Percentiles rank a stretch among this genome's conserved stretches.
phyloP scores from a whole-genome alignment of 805 yeast genomes.

The Candida maris region DNA sequence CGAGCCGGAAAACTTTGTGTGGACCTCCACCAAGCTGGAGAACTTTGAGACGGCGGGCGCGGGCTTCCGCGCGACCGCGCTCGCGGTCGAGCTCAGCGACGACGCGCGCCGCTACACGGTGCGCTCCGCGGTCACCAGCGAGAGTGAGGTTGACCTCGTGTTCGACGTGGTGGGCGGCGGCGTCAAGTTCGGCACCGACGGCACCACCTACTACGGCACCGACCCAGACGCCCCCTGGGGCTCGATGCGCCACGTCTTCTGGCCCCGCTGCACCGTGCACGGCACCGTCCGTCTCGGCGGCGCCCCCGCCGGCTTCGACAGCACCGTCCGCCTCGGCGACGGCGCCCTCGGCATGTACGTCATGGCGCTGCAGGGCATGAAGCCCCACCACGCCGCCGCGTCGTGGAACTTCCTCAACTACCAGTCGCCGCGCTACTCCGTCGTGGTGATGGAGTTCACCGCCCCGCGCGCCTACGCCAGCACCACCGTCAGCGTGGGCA shows the following conservation, averaged over 20 bases:
- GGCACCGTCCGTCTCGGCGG: constrained; percentile 59
- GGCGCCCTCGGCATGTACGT: constrained; percentile 66
- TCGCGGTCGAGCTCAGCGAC: constrained; percentile 58
- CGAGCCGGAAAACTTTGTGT: constrained; percentile 52
- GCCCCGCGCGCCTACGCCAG: constrained; percentile 89
- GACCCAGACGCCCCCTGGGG: constrained; percentile 91
- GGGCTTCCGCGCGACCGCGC: constrained; percentile 73
- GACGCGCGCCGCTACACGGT: constrained; percentile 47
- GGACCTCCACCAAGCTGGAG: constrained; percentile 91
- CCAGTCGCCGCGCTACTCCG: constrained; percentile 71
- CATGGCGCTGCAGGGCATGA: constrained; percentile 98
- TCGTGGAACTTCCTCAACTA: constrained; percentile 92
- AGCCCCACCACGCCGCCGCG: constrained; percentile 98
- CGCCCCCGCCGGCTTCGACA: constrained; percentile 20
- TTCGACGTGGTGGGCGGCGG: constrained; percentile 68
- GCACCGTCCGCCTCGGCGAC: constrained; percentile 34
- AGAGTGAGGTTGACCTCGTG: constrained; percentile 65
- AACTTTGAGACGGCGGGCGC: constrained; percentile 66
- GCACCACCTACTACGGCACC: constrained; percentile 82
- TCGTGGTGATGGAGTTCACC: constrained; percentile 89
- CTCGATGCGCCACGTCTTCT: constrained; percentile 88
- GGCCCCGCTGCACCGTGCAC: constrained; percentile 80
- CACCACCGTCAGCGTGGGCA: constrained; percentile 77
- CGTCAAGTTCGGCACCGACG: constrained; percentile 86
- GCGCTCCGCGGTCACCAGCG: constrained; percentile 62